Evolutionary conservation across 768 basidiomycete species (phyloP), one percentile per base, ranked within the genome.

Genomic region (Lentinus brumalis): DNA sequence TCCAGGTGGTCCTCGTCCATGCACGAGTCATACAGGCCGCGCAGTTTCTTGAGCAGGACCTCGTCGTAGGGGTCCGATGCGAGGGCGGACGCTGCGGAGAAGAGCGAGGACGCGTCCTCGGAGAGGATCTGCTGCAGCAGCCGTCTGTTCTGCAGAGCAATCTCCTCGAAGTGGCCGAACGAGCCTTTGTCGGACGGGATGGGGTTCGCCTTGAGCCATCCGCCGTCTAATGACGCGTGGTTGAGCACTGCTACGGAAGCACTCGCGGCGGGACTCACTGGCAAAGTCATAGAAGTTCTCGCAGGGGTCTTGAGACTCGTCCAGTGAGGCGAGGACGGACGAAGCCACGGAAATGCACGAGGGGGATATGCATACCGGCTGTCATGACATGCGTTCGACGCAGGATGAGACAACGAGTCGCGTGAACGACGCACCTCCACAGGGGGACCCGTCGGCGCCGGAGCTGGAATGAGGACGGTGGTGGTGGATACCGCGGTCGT

Each of bases 201-300:
- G 35, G 92, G 90, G 71, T 98, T 87, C 0, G 78, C 75, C 42
- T 83, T 83, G 18, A 91, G 79, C 96, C 96, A 99, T 12, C 94
- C 94, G 16, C 93, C 92, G 69, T 89, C 92, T 96, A 32, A 6
- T 50, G 42, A 41, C 8, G 31, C 38, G 16, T 35, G 26, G 8
- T 29, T 26, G 18, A 30, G 42, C 3, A 5, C 16, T 26, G 26
- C 35, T 12, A 29, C 51, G n/a, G 21, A 44, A 9, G 14, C 7
- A 31, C 18, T 9, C 8, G 29, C 46, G 11, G 42, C 10, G 5
- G n/a, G n/a, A 86, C 92, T 68, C 69, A 96, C 94, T 96, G 10
- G 95, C 86, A 75, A 87, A 98, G 64, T 89, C 84, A 70, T 95
- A 98, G 73, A 98, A 97, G 74, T 94, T 89, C 66, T 98, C 92